Evolutionary conservation across 1,284 basidiomycete genomes (phyloP).

Genomic region (Termitomyces sp.): DNA sequence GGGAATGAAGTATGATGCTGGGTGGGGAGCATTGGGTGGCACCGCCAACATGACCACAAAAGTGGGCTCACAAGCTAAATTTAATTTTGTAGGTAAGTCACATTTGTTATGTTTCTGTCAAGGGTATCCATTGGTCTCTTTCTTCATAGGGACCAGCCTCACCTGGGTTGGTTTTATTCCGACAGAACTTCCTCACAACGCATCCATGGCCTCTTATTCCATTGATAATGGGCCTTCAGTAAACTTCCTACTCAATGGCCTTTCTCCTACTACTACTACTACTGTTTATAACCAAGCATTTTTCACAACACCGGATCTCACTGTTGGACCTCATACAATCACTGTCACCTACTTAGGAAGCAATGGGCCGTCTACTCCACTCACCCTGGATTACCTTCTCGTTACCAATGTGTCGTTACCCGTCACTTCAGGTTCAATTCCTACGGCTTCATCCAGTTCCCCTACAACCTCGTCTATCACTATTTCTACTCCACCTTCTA

Average conservation of each 20-base stretch:
- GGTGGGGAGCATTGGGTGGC: constrained; percentile 21
- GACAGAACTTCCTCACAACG: constrained; percentile 5
- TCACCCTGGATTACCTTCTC: constrained; percentile 12
- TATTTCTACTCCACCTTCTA: background rate
- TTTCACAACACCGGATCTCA: constrained; percentile 13
- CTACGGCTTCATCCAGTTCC: background rate
- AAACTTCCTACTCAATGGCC: constrained; percentile 7
- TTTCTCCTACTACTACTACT: background rate
- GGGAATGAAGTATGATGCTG: constrained; percentile 19
- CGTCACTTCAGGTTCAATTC: too few species aligned
- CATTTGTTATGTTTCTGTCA: background rate
- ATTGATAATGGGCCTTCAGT: constrained; percentile 10
- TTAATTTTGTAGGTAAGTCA: constrained; percentile 25
- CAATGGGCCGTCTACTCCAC: constrained; percentile 10
- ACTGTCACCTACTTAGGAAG: constrained; percentile 15
- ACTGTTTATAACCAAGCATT: constrained; percentile 11
- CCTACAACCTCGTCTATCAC: background rate
- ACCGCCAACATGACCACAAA: constrained; percentile 20
- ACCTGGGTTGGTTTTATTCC: constrained; percentile 15
- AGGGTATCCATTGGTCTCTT: background rate
- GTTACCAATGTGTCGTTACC: background rate
- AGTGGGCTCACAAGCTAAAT: constrained; percentile 16
- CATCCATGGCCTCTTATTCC: constrained; percentile 9
- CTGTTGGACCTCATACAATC: constrained; percentile 12
- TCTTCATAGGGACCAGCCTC: background rate